These are phyloP conservation scores for Coniochaeta sp. DNA, from an alignment of 2,329 filamentous ascomycete species.

Conservation along the genomic window DNA sequence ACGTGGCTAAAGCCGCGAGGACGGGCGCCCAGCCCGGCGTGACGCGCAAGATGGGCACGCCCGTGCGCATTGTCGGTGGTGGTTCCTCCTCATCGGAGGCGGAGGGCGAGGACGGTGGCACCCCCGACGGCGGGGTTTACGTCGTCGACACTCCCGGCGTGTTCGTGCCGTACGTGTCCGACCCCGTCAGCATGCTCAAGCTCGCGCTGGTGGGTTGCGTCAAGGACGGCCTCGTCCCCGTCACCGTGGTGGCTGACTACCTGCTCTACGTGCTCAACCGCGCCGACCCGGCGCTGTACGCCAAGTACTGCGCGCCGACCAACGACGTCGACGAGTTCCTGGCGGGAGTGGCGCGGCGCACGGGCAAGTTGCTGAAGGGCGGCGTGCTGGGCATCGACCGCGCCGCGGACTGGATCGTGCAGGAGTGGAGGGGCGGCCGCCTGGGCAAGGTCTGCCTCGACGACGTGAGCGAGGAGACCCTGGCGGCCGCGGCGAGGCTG, in stretches of 20 bases:
- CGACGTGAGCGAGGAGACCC: slow-evolving; percentile 54
- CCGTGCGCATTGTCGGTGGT: slow-evolving; percentile 62
- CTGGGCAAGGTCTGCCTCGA: slow-evolving; percentile 77
- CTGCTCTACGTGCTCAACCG: slow-evolving; percentile 78
- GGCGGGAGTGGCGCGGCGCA: slow-evolving; percentile 60
- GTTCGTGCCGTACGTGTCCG: slow-evolving; percentile 84
- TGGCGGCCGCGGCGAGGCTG: slow-evolving; percentile 41
- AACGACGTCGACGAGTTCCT: slow-evolving; percentile 77
- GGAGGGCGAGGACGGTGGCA: slow-evolving; percentile 28
- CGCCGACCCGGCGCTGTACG: slow-evolving; percentile 54
- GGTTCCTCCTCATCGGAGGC: not conserved
- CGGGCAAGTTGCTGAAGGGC: slow-evolving; percentile 69
- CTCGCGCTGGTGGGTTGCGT: slow-evolving; percentile 87
- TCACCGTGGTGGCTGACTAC: slow-evolving; percentile 79
- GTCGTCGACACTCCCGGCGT: slow-evolving; percentile 90
- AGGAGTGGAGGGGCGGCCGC: slow-evolving; percentile 71
- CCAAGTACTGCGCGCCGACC: slow-evolving; percentile 54
- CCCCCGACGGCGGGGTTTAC: slow-evolving; percentile 59
- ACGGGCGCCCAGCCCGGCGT: slow-evolving; percentile 87
- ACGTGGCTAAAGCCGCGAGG: slow-evolving; percentile 59
- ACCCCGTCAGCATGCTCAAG: slow-evolving; percentile 87
- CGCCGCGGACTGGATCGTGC: slow-evolving; percentile 72
- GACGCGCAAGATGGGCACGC: slow-evolving; percentile 75
- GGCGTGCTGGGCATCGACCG: slow-evolving; percentile 64
- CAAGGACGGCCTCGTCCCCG: slow-evolving; percentile 77